Percentiles rank a stretch among this genome's conserved stretches.
Conservation (phyloP, 2,329 filamentous ascomycete species). For the Ophiocordyceps polyrhachis-furcata region DNA sequence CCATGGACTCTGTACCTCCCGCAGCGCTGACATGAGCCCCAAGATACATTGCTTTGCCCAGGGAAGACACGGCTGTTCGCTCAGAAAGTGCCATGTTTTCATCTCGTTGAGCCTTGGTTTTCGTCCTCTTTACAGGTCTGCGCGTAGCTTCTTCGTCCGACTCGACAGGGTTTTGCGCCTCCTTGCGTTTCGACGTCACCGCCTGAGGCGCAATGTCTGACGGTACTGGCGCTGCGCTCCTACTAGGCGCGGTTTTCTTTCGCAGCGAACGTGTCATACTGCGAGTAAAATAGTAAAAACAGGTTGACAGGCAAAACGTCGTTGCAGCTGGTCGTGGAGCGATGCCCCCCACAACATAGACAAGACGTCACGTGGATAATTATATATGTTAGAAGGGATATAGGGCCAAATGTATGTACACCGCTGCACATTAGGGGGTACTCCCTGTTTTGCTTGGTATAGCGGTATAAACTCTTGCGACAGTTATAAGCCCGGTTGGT, state of each 20-base stretch:
- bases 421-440: too few species aligned
- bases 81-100: constrained; percentile 43
- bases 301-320: too few species aligned
- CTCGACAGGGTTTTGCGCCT: constrained; percentile 1
- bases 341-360: too few species aligned
- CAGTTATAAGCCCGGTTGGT: too few species aligned
- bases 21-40: constrained; percentile 85
- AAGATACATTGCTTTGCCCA: constrained; percentile 59
- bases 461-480: too few species aligned
- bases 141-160: constrained; percentile 5
- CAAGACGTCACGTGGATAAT: too few species aligned
- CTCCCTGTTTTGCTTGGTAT: too few species aligned
- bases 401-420: too few species aligned
- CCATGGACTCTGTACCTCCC: constrained; percentile 37
- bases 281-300: too few species aligned
- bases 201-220: neutral
- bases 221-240: neutral
- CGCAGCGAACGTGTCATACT: constrained; percentile 17
- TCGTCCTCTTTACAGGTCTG: constrained; percentile 23
- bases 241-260: constrained; percentile 6
- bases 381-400: too few species aligned
- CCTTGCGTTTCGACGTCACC: neutral
- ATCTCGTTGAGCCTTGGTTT: constrained; percentile 15
- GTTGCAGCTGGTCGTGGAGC: too few species aligned
- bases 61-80: constrained; percentile 42